Evolutionary conservation across 2,329 filamentous ascomycete genomes (phyloP).

Genomic region (Neonectria neomacrospora): DNA sequence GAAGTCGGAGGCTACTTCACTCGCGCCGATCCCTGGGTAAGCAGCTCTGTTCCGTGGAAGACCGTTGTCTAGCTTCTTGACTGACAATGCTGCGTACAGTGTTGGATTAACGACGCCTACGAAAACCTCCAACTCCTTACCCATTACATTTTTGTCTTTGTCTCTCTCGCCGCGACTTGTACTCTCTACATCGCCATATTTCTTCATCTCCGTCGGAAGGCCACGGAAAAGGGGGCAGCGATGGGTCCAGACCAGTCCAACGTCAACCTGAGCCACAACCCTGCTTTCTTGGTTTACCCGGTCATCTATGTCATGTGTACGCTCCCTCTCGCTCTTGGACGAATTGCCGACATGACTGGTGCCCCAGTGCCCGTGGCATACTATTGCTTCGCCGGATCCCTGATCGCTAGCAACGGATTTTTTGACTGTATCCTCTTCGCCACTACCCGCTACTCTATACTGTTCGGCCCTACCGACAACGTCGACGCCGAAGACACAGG

Average conservation of each 20-base stretch:
- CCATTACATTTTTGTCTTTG: constrained; percentile 73
- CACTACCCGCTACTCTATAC: constrained; percentile 60
- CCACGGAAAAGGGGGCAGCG: constrained; percentile 8
- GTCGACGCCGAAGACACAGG: constrained; percentile 59
- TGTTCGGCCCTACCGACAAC: constrained; percentile 52
- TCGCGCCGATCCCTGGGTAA: constrained; percentile 70
- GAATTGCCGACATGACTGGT: constrained; percentile 70
- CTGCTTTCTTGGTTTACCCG: constrained; percentile 72
- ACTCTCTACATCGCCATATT: constrained; percentile 54
- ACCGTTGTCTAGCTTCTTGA: background rate
- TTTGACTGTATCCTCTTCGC: constrained; percentile 65
- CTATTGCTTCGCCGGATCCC: constrained; percentile 67
- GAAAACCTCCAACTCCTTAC: constrained; percentile 65
- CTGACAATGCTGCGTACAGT: constrained; percentile 52
- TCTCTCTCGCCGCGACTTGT: constrained; percentile 51
- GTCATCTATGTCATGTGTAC: constrained; percentile 75
- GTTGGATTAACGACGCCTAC: constrained; percentile 70
- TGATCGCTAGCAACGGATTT: constrained; percentile 67
- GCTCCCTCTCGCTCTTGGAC: constrained; percentile 70
- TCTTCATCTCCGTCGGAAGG: constrained; percentile 47
- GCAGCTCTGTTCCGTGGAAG: constrained; percentile 18
- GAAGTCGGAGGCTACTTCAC: constrained; percentile 63
- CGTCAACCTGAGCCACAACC: constrained; percentile 49
- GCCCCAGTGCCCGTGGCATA: constrained; percentile 60
- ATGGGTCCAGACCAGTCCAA: constrained; percentile 1